Percentiles rank a stretch among this genome's conserved stretches.
Conservation (phyloP, 176 grass and related monocot genomes). For the Sorghum bicolor region DNA sequence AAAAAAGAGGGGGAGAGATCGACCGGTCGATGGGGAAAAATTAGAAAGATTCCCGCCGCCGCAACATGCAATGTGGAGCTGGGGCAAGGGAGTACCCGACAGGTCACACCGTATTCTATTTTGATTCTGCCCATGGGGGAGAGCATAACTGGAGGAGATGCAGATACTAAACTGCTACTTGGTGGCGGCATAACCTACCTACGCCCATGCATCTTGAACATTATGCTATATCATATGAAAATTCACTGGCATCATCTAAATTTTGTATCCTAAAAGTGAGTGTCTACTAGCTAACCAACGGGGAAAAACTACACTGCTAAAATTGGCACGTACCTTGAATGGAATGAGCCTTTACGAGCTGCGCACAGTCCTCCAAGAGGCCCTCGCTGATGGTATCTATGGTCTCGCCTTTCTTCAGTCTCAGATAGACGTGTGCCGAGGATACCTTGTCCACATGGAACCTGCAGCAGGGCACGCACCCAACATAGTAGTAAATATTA, state of each 20-base stretch:
- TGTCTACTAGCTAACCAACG: not conserved
- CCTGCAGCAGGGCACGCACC: conserved; percentile 33
- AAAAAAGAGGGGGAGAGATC: not conserved
- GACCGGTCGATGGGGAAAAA: not conserved
- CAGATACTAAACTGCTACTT: not conserved
- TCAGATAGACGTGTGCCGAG: conserved; percentile 95
- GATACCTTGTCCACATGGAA: conserved; percentile 99
- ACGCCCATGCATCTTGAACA: not conserved
- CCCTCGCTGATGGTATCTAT: conserved; percentile 76
- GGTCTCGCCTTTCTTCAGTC: conserved; percentile 80
- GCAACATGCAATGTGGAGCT: conserved; percentile 18
- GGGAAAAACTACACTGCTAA: not conserved
- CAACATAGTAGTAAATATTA: not conserved
- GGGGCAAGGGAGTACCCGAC: not conserved
- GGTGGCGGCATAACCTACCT: not conserved
- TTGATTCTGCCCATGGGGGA: not conserved
- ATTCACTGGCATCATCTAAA: too few relatives aligned
- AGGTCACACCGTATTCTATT: conserved; percentile 29
- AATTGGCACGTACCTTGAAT: conserved; percentile 69
- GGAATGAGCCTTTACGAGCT: conserved; percentile 95
- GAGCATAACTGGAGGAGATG: not conserved
- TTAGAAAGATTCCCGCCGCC: conserved; percentile 15
- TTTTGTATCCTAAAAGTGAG: not conserved
- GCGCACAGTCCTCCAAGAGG: conserved; percentile 82
- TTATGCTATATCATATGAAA: not conserved